A percentile compares a stretch with the other conserved stretches of the same genome.
These are phyloP conservation scores for Curvularia sp. DNA, from an alignment of 2,329 filamentous ascomycete species.

Conservation along the genomic window DNA sequence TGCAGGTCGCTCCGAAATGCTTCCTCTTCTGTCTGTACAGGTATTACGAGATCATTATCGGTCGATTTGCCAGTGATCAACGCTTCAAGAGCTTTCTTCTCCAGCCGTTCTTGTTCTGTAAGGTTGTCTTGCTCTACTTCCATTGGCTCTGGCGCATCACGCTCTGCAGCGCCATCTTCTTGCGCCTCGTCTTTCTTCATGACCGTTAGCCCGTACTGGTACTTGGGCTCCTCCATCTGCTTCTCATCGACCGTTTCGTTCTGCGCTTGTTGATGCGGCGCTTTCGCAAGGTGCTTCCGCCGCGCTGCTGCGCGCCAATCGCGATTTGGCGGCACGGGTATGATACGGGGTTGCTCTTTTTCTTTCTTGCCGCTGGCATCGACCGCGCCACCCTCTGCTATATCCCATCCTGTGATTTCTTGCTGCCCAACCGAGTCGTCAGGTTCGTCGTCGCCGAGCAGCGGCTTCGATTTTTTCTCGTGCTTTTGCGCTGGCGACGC, in stretches of 20 bases:
- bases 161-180: constrained; percentile 14
- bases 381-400: constrained; percentile 59
- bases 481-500: constrained; percentile 23
- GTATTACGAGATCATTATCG: constrained; percentile 50
- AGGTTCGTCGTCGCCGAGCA: constrained; percentile 43
- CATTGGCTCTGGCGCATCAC: constrained; percentile 28
- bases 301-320: constrained; percentile 67
- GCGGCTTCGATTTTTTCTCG: constrained; percentile 38
- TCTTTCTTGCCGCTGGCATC: constrained; percentile 46
- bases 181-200: constrained; percentile 44
- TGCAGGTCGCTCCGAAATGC: constrained; percentile 74
- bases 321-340: constrained; percentile 65
- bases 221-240: constrained; percentile 50
- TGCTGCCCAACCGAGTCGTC: constrained; percentile 37
- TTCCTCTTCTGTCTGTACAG: constrained; percentile 63
- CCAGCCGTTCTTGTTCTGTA: constrained; percentile 48
- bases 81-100: constrained; percentile 62
- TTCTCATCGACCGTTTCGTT: constrained; percentile 42
- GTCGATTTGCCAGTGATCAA: constrained; percentile 51
- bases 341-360: constrained; percentile 61
- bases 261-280: constrained; percentile 59
- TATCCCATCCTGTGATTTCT: constrained; percentile 64
- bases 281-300: constrained; percentile 64
- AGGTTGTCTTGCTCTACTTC: constrained; percentile 43
- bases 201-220: constrained; percentile 63